Evolutionary conservation across 306 rosid species (phyloP).

Genomic region (Vigna trinervia): DNA sequence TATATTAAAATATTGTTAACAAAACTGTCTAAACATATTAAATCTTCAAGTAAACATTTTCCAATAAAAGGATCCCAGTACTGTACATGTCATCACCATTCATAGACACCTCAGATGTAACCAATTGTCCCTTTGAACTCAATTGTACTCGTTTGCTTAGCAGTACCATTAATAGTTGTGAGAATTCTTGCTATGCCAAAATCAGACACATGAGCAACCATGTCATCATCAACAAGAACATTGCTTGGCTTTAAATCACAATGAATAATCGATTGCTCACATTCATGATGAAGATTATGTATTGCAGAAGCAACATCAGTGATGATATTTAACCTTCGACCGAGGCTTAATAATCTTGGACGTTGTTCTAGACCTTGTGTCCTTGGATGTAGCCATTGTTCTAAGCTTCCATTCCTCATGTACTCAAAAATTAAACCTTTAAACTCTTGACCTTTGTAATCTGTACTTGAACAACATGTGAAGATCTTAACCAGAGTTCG

Average conservation of each 20-base stretch:
- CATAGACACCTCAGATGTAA: not conserved
- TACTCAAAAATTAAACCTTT: not conserved
- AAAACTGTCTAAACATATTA: too few species aligned
- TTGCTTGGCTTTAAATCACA: not conserved
- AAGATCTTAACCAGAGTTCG: not conserved
- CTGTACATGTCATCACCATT: not conserved
- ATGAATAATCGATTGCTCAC: not conserved
- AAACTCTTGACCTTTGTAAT: constrained; percentile 14
- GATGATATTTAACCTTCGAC: too few species aligned
- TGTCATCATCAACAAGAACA: too few species aligned
- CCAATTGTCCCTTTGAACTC: not conserved
- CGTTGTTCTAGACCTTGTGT: not conserved
- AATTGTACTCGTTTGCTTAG: not conserved
- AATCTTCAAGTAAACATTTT: not conserved
- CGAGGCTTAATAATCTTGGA: not conserved
- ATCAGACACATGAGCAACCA: too few species aligned
- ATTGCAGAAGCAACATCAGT: not conserved
- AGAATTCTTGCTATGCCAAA: not conserved
- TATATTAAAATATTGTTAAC: too few species aligned
- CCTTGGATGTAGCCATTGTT: not conserved
- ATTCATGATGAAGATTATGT: constrained; percentile 6
- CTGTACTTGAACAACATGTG: constrained; percentile 8
- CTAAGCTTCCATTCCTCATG: too few species aligned
- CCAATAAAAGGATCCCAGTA: not conserved
- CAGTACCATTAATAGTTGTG: not conserved